Percentiles rank a stretch among this genome's conserved stretches.
phyloP scores from a whole-genome alignment of 768 basidiomycete genomes.

The Lentinula aciculospora region DNA sequence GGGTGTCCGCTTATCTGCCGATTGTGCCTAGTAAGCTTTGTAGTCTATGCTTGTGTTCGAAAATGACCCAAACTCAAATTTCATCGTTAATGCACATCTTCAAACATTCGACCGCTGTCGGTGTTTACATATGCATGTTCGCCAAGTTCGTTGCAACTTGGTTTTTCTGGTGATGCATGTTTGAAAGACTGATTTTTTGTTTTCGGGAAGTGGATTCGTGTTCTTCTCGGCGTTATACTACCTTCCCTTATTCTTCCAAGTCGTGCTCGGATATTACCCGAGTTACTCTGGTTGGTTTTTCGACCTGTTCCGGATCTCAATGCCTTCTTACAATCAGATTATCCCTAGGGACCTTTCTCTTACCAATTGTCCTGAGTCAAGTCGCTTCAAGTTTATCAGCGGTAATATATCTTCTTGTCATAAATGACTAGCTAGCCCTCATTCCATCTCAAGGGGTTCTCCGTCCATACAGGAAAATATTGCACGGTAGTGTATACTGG shows the following conservation, averaged over 20 bases:
- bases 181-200: neutral
- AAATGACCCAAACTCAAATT: neutral
- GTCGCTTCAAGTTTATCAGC: slow-evolving; percentile 52
- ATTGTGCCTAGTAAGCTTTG: slow-evolving; percentile 59
- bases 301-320: no score
- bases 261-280: slow-evolving; percentile 60
- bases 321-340: neutral
- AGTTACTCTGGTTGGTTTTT: slow-evolving; percentile 33
- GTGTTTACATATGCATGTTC: slow-evolving; percentile 67
- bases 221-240: slow-evolving; percentile 66
- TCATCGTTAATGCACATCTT: slow-evolving; percentile 61
- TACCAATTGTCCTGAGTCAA: slow-evolving; percentile 64
- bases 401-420: slow-evolving; percentile 25
- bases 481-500: slow-evolving; percentile 56
- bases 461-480: slow-evolving; percentile 61
- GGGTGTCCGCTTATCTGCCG: slow-evolving; percentile 63
- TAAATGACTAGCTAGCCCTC: neutral
- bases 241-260: slow-evolving; percentile 72
- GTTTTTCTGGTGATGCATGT: neutral
- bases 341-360: slow-evolving; percentile 47
- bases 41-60: neutral
- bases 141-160: slow-evolving; percentile 43
- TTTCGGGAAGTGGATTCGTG: slow-evolving; percentile 47
- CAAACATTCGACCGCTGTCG: slow-evolving; percentile 56
- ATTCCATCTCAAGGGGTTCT: slow-evolving; percentile 38